phyloP scores from a whole-genome alignment of 148 eudicot species.

The Rhododendron kiyosumense region DNA sequence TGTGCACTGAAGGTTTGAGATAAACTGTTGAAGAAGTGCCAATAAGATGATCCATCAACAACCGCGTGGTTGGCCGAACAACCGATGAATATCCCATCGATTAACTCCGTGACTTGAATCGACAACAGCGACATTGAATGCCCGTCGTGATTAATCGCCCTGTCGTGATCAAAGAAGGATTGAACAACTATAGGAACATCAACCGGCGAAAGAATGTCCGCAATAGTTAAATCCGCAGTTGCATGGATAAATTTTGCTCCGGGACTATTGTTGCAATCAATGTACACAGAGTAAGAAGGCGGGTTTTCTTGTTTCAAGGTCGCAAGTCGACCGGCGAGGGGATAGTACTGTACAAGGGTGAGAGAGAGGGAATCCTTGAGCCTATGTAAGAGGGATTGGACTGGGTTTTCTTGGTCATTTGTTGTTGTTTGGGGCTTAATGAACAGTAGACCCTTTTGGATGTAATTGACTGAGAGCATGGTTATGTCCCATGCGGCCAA shows the following conservation, averaged over 20 bases:
- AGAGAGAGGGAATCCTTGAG: conserved; percentile 24
- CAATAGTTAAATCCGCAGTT: background rate
- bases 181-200: conserved; percentile 22
- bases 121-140: conserved; percentile 19
- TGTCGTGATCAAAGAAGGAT: conserved; percentile 26
- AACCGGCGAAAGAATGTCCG: conserved; percentile 12
- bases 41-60: conserved; percentile 14
- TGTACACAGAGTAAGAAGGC: conserved; percentile 7
- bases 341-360: conserved; percentile 20
- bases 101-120: conserved; percentile 25
- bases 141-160: conserved; percentile 23
- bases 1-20: background rate
- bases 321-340: conserved; percentile 20
- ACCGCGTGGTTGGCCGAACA: conserved; percentile 15
- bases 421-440: conserved; percentile 1
- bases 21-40: conserved; percentile 21
- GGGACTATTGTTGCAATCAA: conserved; percentile 20
- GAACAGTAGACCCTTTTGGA: conserved; percentile 36
- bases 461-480: conserved; percentile 22
- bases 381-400: background rate
- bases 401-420: background rate
- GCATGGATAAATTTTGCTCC: conserved; percentile 29
- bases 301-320: conserved; percentile 21
- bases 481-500: conserved; percentile 26
- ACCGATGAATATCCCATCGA: conserved; percentile 31